Evolutionary conservation across 805 yeast genomes (phyloP).

Genomic region (Ogataea nakhonphanomensis): DNA sequence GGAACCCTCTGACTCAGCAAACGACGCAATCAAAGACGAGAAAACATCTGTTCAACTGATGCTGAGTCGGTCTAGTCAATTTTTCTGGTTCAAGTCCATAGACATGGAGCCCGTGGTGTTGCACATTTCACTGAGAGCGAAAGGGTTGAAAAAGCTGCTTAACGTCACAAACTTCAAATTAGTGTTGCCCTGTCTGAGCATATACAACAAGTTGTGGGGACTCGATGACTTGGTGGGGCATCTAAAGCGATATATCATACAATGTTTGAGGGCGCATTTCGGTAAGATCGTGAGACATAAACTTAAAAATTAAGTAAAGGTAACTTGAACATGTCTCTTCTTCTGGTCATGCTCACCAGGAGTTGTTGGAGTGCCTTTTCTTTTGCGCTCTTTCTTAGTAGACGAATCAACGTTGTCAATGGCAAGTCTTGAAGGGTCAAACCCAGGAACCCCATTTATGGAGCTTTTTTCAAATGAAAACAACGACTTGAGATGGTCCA

Average conservation of each 20-base stretch:
- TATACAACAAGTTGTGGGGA: conserved; percentile 67
- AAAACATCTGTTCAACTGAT: conserved; percentile 35
- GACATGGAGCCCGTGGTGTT: conserved; percentile 48
- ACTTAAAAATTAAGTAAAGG: conserved; percentile 24
- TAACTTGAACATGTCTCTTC: conserved; percentile 34
- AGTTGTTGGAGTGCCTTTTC: conserved; percentile 22
- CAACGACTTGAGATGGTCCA: conserved; percentile 44
- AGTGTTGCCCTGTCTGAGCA: conserved; percentile 56
- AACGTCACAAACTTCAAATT: conserved; percentile 75
- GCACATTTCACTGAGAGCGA: conserved; percentile 73
- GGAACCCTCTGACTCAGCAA: background rate
- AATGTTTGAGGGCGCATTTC: conserved; percentile 57
- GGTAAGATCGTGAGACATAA: conserved; percentile 50
- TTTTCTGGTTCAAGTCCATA: conserved; percentile 62
- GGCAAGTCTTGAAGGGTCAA: conserved; percentile 65
- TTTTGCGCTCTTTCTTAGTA: conserved; percentile 27
- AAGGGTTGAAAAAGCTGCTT: conserved; percentile 61
- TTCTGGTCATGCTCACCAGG: conserved; percentile 26
- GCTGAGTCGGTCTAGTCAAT: conserved; percentile 72
- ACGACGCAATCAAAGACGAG: conserved; percentile 10
- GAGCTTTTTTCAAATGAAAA: conserved; percentile 64
- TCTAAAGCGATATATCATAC: conserved; percentile 60
- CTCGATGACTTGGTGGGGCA: conserved; percentile 60
- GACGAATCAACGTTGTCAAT: conserved; percentile 40
- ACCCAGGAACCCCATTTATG: conserved; percentile 72